Base-by-base conservation (phyloP, 1,284 basidiomycete species). In the Rhodotorula sp. region DNA sequence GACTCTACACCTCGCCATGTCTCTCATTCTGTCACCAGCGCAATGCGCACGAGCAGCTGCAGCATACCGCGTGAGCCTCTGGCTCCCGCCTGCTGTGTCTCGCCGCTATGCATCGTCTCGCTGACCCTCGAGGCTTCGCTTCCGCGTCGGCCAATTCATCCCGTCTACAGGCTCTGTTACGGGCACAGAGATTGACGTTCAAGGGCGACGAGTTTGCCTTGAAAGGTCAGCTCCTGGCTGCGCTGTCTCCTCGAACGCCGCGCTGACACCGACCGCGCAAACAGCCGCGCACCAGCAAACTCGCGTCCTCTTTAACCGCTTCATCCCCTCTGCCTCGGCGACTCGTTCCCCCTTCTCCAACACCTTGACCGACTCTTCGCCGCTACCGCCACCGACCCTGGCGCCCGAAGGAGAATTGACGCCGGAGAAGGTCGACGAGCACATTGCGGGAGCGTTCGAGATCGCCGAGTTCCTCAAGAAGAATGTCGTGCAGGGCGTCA, bases 401-500 rank as follows among this genome's bases (percentile, higher is more conserved):
- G 61, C 23, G 3, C 67, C 49, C 23, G 57, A 19, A 48, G 28
- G n/a, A 7, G 65, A 66, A 18, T 34, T 72, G 52, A 70, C 69
- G 21, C 19, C 52, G 28, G 61, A 62, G 12, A 57, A 66, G 21
- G 63, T 76, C 12, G 68, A 76, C 64, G 64, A 76, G 62, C 72
- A 76, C 62, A 76, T 76, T 34, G 60, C 60, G 3, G 68, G 61
- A 18, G 75, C 72, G 5, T 64, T 70, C 49, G 71, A 76, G 58
- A 71, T 76, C 26, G 75, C 75, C 0, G 31, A 59, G 21, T 76
- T 71, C 65, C n/a, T 76, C 28, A 31, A 69, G 21, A 67, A 59
- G 63, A 76, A 76, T 58, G 75, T 76, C 34, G 75, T 76, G 31
- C 75, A 76, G 63, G 75, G 73, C 7, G 61, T 69, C 3, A 26